Evolutionary conservation across 495 filamentous ascomycete species (phyloP).

Genomic region (Lasiosphaeriaceae sp.): DNA sequence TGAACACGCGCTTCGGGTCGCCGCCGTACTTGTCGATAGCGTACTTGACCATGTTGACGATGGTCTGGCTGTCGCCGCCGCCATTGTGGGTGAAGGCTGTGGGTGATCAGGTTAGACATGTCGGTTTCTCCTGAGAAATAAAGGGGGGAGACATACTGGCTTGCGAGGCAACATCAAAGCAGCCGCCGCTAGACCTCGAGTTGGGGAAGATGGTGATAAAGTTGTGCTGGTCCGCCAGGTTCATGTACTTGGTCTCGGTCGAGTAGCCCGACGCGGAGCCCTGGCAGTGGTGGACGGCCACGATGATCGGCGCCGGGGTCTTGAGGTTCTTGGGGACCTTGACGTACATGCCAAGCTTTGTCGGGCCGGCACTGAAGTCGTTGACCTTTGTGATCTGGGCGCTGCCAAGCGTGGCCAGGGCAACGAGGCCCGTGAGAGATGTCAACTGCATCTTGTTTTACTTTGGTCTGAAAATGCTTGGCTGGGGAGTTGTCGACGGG

Average conservation of each 20-base stretch:
- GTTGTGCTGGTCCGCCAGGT: slow-evolving; percentile 41
- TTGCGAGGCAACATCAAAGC: slow-evolving; percentile 45
- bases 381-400: slow-evolving; percentile 34
- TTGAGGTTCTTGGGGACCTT: slow-evolving; percentile 51
- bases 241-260: slow-evolving; percentile 38
- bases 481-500: background rate
- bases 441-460: slow-evolving; percentile 31
- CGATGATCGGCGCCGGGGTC: slow-evolving; percentile 49
- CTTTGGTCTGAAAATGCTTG: background rate
- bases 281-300: slow-evolving; percentile 55
- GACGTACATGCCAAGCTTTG: slow-evolving; percentile 49
- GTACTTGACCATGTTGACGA: slow-evolving; percentile 53
- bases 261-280: slow-evolving; percentile 51
- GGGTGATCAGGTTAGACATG: too few relatives aligned
- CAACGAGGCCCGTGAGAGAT: slow-evolving; percentile 27
- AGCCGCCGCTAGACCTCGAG: slow-evolving; percentile 37
- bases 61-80: slow-evolving; percentile 47
- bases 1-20: slow-evolving; percentile 43
- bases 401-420: slow-evolving; percentile 29
- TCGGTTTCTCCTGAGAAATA: too few relatives aligned
- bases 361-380: slow-evolving; percentile 41
- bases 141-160: slow-evolving; percentile 25
- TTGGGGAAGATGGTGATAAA: slow-evolving; percentile 49
- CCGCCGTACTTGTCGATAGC: slow-evolving; percentile 40
- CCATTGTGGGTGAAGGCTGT: slow-evolving; percentile 41